Percentiles rank a stretch among this genome's conserved stretches.
Evolutionary conservation across 495 filamentous ascomycete genomes (phyloP).

Genomic region (Penicillium paxilli): DNA sequence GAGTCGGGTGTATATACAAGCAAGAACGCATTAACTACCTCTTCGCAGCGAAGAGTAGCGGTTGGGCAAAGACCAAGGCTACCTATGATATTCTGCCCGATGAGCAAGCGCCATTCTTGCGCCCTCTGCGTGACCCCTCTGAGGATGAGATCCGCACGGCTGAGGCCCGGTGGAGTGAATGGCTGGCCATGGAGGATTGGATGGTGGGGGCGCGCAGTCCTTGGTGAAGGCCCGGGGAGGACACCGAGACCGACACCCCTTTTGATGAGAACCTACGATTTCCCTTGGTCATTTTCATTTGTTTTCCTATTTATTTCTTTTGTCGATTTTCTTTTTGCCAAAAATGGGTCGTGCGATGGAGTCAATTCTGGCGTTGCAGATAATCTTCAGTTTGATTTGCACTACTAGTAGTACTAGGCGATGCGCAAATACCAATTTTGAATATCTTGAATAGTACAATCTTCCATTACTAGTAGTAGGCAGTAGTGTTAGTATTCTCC

Average conservation of each 20-base stretch:
- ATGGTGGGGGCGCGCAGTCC: constrained; percentile 74
- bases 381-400: not conserved
- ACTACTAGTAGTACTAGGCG: not conserved
- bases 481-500: no score
- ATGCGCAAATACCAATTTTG: not conserved
- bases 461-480: no score
- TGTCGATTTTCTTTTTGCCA: constrained; percentile 7
- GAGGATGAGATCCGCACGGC: constrained; percentile 80
- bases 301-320: constrained; percentile 10
- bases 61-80: constrained; percentile 80
- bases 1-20: constrained; percentile 77
- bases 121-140: constrained; percentile 67
- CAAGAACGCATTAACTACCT: constrained; percentile 89
- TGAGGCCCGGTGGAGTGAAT: constrained; percentile 80
- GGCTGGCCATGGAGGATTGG: constrained; percentile 96
- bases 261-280: constrained; percentile 27
- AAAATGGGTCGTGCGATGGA: constrained; percentile 12
- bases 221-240: constrained; percentile 31
- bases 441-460: not conserved
- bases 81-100: constrained; percentile 81
- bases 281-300: constrained; percentile 10
- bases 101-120: constrained; percentile 81
- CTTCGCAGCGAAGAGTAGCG: constrained; percentile 92
- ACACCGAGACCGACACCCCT: no score
- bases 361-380: constrained; percentile 14